Evolutionary conservation across 305 asterid genomes (phyloP).

Genomic region (Withania somnifera): DNA sequence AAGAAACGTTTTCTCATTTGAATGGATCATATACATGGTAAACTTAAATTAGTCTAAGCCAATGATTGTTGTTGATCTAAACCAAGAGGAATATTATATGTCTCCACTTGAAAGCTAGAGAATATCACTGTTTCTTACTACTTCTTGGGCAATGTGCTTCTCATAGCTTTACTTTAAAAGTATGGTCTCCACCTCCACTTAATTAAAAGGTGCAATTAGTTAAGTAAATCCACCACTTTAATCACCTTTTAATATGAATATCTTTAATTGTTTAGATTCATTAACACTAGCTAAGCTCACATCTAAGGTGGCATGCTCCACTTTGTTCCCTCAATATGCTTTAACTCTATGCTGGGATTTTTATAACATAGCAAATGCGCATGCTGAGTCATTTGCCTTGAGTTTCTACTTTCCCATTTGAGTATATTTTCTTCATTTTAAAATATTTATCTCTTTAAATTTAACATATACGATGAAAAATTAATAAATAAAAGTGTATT

Average conservation of each 20-base stretch:
- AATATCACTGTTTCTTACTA: background rate
- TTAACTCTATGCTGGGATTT: background rate
- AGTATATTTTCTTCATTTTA: background rate
- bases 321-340: background rate
- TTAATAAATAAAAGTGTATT: too few relatives aligned
- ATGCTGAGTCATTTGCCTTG: background rate
- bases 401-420: too few relatives aligned
- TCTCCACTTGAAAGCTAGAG: background rate
- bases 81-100: background rate
- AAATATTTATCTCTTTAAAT: too few relatives aligned
- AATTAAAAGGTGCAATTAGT: background rate
- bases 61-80: background rate
- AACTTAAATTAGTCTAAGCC: background rate
- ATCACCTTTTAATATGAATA: background rate
- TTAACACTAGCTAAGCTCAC: background rate
- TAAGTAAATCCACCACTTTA: background rate
- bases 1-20: background rate
- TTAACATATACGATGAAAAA: too few relatives aligned
- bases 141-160: background rate
- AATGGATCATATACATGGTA: background rate
- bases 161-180: background rate
- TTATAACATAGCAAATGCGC: background rate
- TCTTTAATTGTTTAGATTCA: background rate
- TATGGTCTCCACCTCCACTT: slow-evolving; percentile 1
- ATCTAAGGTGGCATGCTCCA: background rate